Base-by-base conservation (phyloP, 2,329 filamentous ascomycete genomes). In the Talaromyces sp. region DNA sequence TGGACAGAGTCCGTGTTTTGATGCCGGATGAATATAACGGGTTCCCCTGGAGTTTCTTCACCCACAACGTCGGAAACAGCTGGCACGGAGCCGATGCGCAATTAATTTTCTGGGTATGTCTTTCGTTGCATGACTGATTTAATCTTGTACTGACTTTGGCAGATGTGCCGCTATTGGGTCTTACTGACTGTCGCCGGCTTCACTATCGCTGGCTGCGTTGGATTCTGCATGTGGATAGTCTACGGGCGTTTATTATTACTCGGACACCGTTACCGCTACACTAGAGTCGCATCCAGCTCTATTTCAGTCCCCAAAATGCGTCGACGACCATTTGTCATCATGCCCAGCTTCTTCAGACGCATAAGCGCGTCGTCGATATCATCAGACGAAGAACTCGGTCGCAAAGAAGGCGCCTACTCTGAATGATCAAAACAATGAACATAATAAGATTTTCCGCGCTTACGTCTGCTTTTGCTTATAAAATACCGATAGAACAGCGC, bases 21-120 rank as follows among this genome's bases (percentile, higher is more conserved):
- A 91, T 91, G 83, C 86, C 85, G 15, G 85, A 88, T 54, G 88
- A 91, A 73, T 91, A 91, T 78, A 89, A 88, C 72, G 82, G 84
- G 68, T 83, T 88, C 69, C 76, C 84, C 0, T 91, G 88, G 88
- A 89, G 87, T 69, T 91, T 91, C 81, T 91, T 92, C 77, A 88
- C 84, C 40, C 85, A 88, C 72, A 83, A 89, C 72, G 74, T 85
- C 61, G 87, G 87, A 49, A 88, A 86, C 76, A 88, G 85, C 76
- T 89, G 87, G 87, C 87, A 89, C 72, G 84, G 82, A 56, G 84
- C 82, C 67, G 87, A 89, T 70, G 87, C 88, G 59, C 81, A 83
- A 72, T 73, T 89, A 61, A 89, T 89, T 66, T 88, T 89, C 76
- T 89, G 87, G 86, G 81, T 84, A 76, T 71, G 78, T 72, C 2